A percentile compares a stretch with the other conserved stretches of the same genome.
These are phyloP conservation scores for Waltiozyma solani DNA, from an alignment of 1,139 yeast species.

Conservation along the genomic window DNA sequence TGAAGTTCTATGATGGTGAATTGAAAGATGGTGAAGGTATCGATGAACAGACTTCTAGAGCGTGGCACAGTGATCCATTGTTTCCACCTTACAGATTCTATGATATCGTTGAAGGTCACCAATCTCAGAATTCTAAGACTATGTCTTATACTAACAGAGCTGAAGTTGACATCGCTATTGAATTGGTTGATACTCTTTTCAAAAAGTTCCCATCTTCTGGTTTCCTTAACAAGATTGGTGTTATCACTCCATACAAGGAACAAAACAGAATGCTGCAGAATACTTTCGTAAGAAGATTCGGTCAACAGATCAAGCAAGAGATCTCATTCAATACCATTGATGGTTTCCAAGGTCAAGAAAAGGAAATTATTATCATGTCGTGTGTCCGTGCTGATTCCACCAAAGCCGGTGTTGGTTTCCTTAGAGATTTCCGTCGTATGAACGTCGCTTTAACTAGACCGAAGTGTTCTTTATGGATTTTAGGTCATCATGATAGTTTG, in stretches of 20 bases:
- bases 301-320: conserved; percentile 48
- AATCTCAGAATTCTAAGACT: conserved; percentile 50
- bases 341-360: conserved; percentile 98
- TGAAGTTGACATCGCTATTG: conserved; percentile 69
- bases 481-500: conserved; percentile 69
- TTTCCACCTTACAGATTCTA: conserved; percentile 76
- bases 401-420: conserved; percentile 62
- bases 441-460: conserved; percentile 96
- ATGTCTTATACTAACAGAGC: conserved; percentile 59
- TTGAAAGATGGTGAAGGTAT: conserved; percentile 71
- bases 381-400: conserved; percentile 80
- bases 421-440: conserved; percentile 87
- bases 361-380: conserved; percentile 85
- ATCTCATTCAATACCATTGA: conserved; percentile 93
- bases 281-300: conserved; percentile 49
- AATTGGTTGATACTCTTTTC: conserved; percentile 51
- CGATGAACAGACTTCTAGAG: conserved; percentile 44
- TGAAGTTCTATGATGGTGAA: conserved; percentile 65
- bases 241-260: conserved; percentile 91
- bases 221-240: conserved; percentile 70
- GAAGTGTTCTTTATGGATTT: conserved; percentile 80
- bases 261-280: conserved; percentile 57
- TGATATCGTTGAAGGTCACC: conserved; percentile 57
- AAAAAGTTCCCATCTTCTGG: conserved; percentile 31
- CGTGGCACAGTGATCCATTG: conserved; percentile 58